Percentiles rank a stretch among this genome's conserved stretches.
These are phyloP conservation scores for Aspergillus caelatus DNA, from an alignment of 2,329 filamentous ascomycete species.

Conservation along the genomic window DNA sequence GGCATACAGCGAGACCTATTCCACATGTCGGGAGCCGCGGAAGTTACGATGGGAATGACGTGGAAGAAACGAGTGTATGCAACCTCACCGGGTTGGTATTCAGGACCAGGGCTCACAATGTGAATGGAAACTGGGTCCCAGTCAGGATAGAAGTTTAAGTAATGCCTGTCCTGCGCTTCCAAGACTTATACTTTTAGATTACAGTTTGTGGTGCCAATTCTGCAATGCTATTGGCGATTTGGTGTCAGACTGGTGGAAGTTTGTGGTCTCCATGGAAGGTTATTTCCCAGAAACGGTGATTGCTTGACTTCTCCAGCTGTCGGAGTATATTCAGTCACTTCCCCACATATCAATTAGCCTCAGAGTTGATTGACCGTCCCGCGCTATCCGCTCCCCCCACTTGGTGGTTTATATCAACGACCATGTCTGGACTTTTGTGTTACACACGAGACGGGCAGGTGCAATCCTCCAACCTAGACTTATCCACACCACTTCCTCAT, in stretches of 20 bases:
- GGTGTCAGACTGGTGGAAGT: no score
- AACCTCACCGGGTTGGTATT: not conserved
- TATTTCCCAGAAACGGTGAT: not conserved
- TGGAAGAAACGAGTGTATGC: constrained; percentile 7
- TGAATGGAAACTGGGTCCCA: not conserved
- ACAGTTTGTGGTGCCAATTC: not conserved
- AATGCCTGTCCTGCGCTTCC: no score
- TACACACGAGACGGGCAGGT: no score
- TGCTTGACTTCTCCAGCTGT: not conserved
- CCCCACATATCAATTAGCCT: not conserved
- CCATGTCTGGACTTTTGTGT: not conserved
- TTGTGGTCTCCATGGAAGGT: not conserved
- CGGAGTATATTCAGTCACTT: not conserved
- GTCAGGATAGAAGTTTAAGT: not conserved
- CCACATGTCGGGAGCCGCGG: constrained; percentile 12
- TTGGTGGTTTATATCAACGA: not conserved
- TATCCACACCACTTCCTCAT: not conserved
- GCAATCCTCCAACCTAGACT: no score
- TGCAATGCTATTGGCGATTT: not conserved
- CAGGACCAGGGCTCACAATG: not conserved
- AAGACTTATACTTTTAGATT: not conserved
- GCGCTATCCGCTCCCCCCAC: not conserved
- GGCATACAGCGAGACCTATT: not conserved
- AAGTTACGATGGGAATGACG: constrained; percentile 11
- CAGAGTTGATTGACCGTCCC: not conserved